Evolutionary conservation across 768 basidiomycete genomes (phyloP).

Genomic region (Lepiota venenata): DNA sequence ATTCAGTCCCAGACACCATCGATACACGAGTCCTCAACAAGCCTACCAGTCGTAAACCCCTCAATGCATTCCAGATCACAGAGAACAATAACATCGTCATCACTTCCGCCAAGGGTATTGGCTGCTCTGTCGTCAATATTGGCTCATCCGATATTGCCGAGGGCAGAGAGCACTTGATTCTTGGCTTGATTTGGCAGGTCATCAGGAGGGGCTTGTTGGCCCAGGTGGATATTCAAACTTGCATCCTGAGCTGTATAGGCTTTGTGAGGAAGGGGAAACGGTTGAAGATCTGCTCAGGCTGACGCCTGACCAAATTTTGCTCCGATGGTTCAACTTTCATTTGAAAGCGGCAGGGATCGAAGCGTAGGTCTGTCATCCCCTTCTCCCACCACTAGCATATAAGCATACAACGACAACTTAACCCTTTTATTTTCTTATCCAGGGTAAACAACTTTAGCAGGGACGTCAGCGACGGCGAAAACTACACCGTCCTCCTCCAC

Average conservation of each 20-base stretch:
- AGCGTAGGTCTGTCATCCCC: slow-evolving; percentile 53
- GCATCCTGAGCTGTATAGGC: slow-evolving; percentile 93
- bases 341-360: slow-evolving; percentile 93
- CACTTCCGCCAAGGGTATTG: slow-evolving; percentile 95
- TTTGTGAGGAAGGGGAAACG: slow-evolving; percentile 97
- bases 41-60: slow-evolving; percentile 69
- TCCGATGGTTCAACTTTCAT: slow-evolving; percentile 99
- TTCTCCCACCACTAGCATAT: too few relatives aligned
- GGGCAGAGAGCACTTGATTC: slow-evolving; percentile 92
- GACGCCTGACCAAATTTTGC: slow-evolving; percentile 94
- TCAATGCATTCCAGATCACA: slow-evolving; percentile 98
- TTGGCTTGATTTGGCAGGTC: slow-evolving; percentile 98
- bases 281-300: slow-evolving; percentile 91
- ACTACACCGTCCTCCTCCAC: slow-evolving; percentile 94
- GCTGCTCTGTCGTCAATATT: slow-evolving; percentile 98
- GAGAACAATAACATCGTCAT: slow-evolving; percentile 99
- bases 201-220: slow-evolving; percentile 90
- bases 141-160: slow-evolving; percentile 91
- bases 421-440: slow-evolving; percentile 13
- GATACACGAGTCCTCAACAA: slow-evolving; percentile 98
- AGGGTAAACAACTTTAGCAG: slow-evolving; percentile 98
- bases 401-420: neutral
- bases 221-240: slow-evolving; percentile 98
- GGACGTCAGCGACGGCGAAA: slow-evolving; percentile 96
- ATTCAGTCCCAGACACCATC: slow-evolving; percentile 99